Base-by-base conservation (phyloP, 441 rosid genomes). In the Omphalea diandra region DNA sequence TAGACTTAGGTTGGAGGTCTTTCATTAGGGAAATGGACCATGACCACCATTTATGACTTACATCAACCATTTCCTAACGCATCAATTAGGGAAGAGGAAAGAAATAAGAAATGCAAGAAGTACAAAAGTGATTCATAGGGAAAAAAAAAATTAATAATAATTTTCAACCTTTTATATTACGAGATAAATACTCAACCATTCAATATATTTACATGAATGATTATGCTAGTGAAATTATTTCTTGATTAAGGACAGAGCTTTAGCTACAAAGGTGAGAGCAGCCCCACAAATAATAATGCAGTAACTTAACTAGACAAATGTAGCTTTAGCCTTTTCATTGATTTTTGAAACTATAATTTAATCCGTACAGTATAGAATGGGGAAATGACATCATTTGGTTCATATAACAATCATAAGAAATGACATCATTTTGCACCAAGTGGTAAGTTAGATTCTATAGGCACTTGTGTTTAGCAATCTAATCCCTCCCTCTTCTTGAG, bases 271-370 rank as follows among this genome's bases (percentile, higher is more conserved):
- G 29, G 41, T n/a, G n/a, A 0, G 2, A 18, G 32, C 24, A 4
- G 17, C 3, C 11, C 0, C 26, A 4, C 1, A 43, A 63, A 67
- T 15, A 67, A 52, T 15, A 10, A 44, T 3, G 15, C 3, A 54
- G 27, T 22, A 61, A 43, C 2, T 14, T 18, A 50, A 22, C n/a
- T 24, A 33, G 62, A 65, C 72, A 58, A 72, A 72, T 57, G 68
- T 17, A 60, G 50, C 63, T 76, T 73, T 59, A 56, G 36, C 41
- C 75, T 52, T 66, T 66, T 66, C 70, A 65, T 75, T 15, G 46
- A 68, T 35, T 72, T 75, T 57, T 59, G 68, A 26, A 70, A 67
- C 36, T 11, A 65, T 8, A 24, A 26, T 57, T 40, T 15, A 20
- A 31, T 41, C 74, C 72, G 69, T 74, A 71, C 74, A 27, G n/a